Evolutionary conservation across 495 filamentous ascomycete genomes (phyloP).

Genomic region (Rhypophila decipiens): DNA sequence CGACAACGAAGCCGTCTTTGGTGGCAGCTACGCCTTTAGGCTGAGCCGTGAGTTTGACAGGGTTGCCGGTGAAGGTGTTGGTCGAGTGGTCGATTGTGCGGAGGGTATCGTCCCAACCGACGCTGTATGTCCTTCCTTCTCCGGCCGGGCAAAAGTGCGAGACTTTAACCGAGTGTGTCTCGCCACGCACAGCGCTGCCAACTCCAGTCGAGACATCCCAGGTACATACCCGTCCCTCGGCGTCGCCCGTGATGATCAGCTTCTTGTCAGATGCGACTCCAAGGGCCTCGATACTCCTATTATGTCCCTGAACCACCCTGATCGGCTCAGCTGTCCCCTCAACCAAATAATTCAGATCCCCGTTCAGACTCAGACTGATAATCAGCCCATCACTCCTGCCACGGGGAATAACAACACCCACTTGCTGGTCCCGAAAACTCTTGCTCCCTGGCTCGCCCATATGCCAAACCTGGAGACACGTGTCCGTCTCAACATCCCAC

Average conservation of each 20-base stretch:
- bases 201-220: constrained; percentile 70
- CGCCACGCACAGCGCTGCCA: constrained; percentile 65
- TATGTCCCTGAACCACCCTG: constrained; percentile 80
- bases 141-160: constrained; percentile 59
- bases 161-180: constrained; percentile 75
- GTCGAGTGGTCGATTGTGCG: constrained; percentile 61
- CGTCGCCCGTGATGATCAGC: constrained; percentile 82
- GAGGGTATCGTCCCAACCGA: constrained; percentile 93
- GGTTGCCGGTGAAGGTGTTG: constrained; percentile 42
- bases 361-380: constrained; percentile 80
- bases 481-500: constrained; percentile 80
- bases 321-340: constrained; percentile 61
- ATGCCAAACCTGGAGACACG: constrained; percentile 72
- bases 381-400: constrained; percentile 78
- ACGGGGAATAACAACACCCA: constrained; percentile 87
- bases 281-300: constrained; percentile 82
- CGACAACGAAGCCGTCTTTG: constrained; percentile 43
- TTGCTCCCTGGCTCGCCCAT: constrained; percentile 74
- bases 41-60: constrained; percentile 42
- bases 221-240: constrained; percentile 75
- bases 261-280: constrained; percentile 40
- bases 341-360: constrained; percentile 83
- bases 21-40: constrained; percentile 45
- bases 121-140: constrained; percentile 64
- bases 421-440: constrained; percentile 79